Base-by-base conservation (phyloP, 805 yeast species). In the Metschnikowia cubensis region DNA sequence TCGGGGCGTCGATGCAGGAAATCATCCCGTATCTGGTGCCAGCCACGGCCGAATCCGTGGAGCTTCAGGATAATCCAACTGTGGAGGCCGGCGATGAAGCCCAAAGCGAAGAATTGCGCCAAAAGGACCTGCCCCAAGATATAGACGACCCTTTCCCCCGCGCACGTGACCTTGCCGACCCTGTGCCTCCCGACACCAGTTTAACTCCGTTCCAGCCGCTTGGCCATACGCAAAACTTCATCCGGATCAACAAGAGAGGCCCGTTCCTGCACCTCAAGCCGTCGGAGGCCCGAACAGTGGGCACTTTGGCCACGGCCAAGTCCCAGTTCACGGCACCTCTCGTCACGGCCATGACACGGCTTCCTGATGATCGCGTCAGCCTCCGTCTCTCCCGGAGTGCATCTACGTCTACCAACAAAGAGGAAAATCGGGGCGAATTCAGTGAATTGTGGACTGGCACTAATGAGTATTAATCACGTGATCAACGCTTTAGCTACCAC, bases 331-430 rank as follows among this genome's bases (percentile, higher is more conserved):
- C 48, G 8, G 32, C 44, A 33, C 52, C 50, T n/a, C 38, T 49
- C 33, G 39, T 45, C n/a, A 52, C 55, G 15, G 55, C 52, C 8
- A 42, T 46, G 20, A 49, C 52, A 10, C 31, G 48, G 17, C 42
- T 51, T 14, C 47, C 54, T 1, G 46, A 35, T 6, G 46, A 43
- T 15, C 32, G 33, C 10, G 40, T 35, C 22, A 38, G 48, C 15
- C 38, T 51, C 47, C 42, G 17, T 5, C 48, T 50, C 11, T 48
- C 47, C 29, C 47, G 36, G 35, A 52, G 49, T 33, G 37, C 45
- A 15, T 42, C 45, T 22, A 42, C 45, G 3, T 42, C 45, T 5
- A 42, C 45, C 5, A 47, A 47, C 14, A 40, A 48, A 7, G 37
- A 36, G 35, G 44, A 42, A 14, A 43, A 48, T 4, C 4, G 18